These are phyloP conservation scores for Tolypocladium tropicale DNA, from an alignment of 2,329 filamentous ascomycete genomes.

Conservation along the genomic window DNA sequence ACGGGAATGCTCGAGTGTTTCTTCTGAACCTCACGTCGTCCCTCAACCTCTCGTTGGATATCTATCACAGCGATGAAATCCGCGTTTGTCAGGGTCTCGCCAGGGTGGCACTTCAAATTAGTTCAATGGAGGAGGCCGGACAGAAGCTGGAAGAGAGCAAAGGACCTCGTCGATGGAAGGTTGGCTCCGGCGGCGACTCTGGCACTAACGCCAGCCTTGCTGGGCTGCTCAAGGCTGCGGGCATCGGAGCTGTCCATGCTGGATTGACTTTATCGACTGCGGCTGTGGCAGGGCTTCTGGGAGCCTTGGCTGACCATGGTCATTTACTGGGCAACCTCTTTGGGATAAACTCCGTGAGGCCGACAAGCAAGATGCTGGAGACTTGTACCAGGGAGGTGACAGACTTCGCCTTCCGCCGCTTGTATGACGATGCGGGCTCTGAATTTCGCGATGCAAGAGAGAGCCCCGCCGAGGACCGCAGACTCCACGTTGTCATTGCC, in stretches of 20 bases:
- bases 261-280: slow-evolving; percentile 65
- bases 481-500: slow-evolving; percentile 72
- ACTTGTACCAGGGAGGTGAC: slow-evolving; percentile 77
- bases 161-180: slow-evolving; percentile 59
- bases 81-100: slow-evolving; percentile 67
- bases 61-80: slow-evolving; percentile 61
- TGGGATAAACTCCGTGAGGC: slow-evolving; percentile 78
- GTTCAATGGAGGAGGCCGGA: slow-evolving; percentile 17
- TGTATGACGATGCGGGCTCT: slow-evolving; percentile 37
- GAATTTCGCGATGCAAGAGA: slow-evolving; percentile 39
- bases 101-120: slow-evolving; percentile 51
- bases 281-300: slow-evolving; percentile 68
- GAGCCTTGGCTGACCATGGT: slow-evolving; percentile 67
- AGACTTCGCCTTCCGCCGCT: slow-evolving; percentile 77
- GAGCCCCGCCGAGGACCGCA: slow-evolving; percentile 46
- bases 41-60: slow-evolving; percentile 53
- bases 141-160: slow-evolving; percentile 49
- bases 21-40: slow-evolving; percentile 62
- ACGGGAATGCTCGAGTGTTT: slow-evolving; percentile 60
- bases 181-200: slow-evolving; percentile 35
- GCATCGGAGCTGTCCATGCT: slow-evolving; percentile 69
- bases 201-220: slow-evolving; percentile 59
- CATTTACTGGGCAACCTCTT: slow-evolving; percentile 78
- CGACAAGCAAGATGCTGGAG: slow-evolving; percentile 80
- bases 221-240: slow-evolving; percentile 65